Evolutionary conservation across 768 basidiomycete species (phyloP), one percentile per base, ranked within the genome.

Genomic region (Rhizopogon sp.): DNA sequence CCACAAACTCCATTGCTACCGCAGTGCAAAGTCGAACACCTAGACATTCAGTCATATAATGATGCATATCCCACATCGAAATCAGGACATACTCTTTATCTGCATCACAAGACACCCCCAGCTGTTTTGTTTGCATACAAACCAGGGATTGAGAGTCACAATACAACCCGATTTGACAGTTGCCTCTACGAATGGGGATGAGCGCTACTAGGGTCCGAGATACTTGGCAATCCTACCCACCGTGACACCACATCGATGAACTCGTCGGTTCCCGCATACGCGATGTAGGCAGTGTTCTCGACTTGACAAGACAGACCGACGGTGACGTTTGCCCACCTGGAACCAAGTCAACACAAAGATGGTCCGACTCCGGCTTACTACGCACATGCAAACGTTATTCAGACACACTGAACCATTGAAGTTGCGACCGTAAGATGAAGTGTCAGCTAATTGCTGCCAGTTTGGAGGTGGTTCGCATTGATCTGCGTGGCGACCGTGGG

Each of bases 351-450:
- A 17, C 39, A 17, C 42, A 22, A 8, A 25, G 59, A 37, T 44
- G 10, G 14, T 17, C 6, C n/a, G 8, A 42, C 9, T 11, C 17
- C 5, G 41, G 29, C 13, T 40, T 35, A 1, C 25, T 22, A 75
- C 85, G 39, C 66, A 93, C 91, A 86, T 83, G 88, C 93, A 94
- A 3, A 78, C 68, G 64, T 84, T 86, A 64, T 91, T 88, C 50
- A 96, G 77, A 66, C 93, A 95, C 17, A 93, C 77, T 3, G 89
- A 82, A 29, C 92, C 92, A 63, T 95, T 91, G 58, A 84, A 74
- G 68, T 94, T 88, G 40, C 83, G 79, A 39, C 88, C 85, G 20
- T 81, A 79, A 17, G 83, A 82, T 39, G 77, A 80, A 14, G 69
- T 77, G 61, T 94, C 90, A 11, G 77, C 74, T 22, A 89, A 76